Evolutionary conservation across 192 early-diverging fungal genomes (phyloP).

Genomic region (Funneliformis geosporum): DNA sequence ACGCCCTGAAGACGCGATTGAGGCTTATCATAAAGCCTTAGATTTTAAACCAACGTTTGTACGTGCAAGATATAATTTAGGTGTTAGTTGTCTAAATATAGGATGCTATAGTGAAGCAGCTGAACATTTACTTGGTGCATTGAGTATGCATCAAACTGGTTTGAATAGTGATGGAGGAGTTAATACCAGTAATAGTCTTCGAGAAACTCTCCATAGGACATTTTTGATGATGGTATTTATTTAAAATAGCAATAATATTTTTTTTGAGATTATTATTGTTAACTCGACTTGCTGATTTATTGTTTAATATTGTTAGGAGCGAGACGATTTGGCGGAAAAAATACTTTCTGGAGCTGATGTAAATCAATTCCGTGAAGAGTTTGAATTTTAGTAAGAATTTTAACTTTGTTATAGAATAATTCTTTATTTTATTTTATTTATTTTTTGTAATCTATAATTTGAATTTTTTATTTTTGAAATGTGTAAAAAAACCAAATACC

Average conservation of each 20-base stretch:
- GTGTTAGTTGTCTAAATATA: slow-evolving; percentile 93
- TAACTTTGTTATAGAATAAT: too few species aligned
- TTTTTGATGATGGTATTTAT: slow-evolving; percentile 59
- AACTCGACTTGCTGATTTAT: background rate
- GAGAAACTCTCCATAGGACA: slow-evolving; percentile 63
- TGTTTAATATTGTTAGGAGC: slow-evolving; percentile 45
- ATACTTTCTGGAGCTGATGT: slow-evolving; percentile 51
- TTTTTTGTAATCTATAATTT: too few species aligned
- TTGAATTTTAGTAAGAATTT: slow-evolving; percentile 54
- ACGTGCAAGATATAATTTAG: slow-evolving; percentile 96
- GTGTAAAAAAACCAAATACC: too few species aligned
- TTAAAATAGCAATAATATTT: background rate
- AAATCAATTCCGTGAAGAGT: slow-evolving; percentile 59
- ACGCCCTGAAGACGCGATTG: slow-evolving; percentile 76
- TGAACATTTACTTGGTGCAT: slow-evolving; percentile 86
- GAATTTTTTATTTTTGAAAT: too few species aligned
- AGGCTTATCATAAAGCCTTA: slow-evolving; percentile 93
- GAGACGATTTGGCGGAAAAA: slow-evolving; percentile 60
- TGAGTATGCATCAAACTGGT: slow-evolving; percentile 73
- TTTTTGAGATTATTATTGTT: too few species aligned
- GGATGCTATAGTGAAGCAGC: slow-evolving; percentile 89
- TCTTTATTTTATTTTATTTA: too few species aligned
- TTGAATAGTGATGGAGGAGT: slow-evolving; percentile 43
- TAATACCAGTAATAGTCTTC: slow-evolving; percentile 65
- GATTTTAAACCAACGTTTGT: slow-evolving; percentile 94